Conservation (phyloP, 345 rosid species). For the Eucalyptus curtisii region DNA sequence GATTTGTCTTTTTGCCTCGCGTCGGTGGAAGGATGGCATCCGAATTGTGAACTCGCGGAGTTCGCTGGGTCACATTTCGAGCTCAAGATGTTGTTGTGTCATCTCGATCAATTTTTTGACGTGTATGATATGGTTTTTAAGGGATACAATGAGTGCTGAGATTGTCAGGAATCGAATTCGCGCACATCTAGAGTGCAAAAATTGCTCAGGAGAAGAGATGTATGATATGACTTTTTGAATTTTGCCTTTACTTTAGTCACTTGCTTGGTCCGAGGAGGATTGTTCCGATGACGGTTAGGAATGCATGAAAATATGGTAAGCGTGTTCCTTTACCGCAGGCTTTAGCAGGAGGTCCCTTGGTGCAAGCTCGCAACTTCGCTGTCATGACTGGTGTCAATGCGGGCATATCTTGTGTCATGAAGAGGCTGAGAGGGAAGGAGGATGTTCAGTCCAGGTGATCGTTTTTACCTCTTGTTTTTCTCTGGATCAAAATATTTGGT, state of each 20-base stretch:
- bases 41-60: neutral
- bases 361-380: slow-evolving; percentile 96
- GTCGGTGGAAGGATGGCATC: neutral
- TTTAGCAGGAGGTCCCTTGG: slow-evolving; percentile 74
- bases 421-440: slow-evolving; percentile 87
- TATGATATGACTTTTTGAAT: neutral
- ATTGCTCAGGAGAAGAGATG: neutral
- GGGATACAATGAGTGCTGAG: neutral
- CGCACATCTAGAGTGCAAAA: neutral
- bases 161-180: neutral
- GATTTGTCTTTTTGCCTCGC: neutral
- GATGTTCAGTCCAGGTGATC: slow-evolving; percentile 82
- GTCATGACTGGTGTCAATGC: slow-evolving; percentile 92
- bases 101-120: neutral
- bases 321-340: slow-evolving; percentile 27
- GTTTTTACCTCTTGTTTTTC: neutral
- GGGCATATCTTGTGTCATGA: slow-evolving; percentile 77
- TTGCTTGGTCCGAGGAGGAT: neutral
- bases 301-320: neutral
- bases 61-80: neutral
- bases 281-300: neutral
- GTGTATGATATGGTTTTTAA: neutral
- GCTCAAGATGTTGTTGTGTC: neutral
- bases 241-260: neutral
- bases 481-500: neutral